Base-by-base conservation (phyloP, 495 filamentous ascomycete genomes). In the Talaromyces liani region DNA sequence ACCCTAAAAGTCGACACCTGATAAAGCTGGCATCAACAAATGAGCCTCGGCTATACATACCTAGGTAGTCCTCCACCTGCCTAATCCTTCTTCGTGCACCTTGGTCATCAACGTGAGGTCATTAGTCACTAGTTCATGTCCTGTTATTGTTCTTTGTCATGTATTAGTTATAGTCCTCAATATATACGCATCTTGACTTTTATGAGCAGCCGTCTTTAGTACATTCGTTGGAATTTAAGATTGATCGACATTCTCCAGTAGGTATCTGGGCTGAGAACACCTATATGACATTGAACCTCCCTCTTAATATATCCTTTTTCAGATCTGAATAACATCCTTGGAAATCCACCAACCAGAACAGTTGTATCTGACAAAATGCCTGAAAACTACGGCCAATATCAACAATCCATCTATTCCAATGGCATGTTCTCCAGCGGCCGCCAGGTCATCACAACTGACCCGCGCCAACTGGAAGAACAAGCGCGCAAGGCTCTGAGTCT, bases 391-490 rank as follows among this genome's bases (percentile, higher is more conserved):
- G 75, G 76, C 57, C 73, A 71, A 57, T 82, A 81, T 63, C 80
- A 82, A 62, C 68, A 72, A 6, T 73, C 81, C 27, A 78, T 85
- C 59, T 84, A 82, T 62, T 70, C 70, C 63, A 76, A 78, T 63
- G 83, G 83, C 36, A 73, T 83, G 64, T 67, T 80, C n/a, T 64
- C 72, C 39, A 75, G 77, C 65, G 69, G 72, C 27, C 70, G 76
- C 51, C 85, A 85, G 3, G 73, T 73, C 24, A 77, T 87, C 39
- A 87, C 84, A 0, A 87, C 85, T 3, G 81, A 88, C 64, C 85
- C 86, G 6, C 83, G 83, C 60, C 75, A 79, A 58, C 76, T 88
- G 4, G 82, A 87, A 68, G 77, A 80, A 41, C 80, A 84, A 65
- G 86, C 85, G 16, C 75, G 72, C 55, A 74, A 78, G 57, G 70